Percentiles rank a stretch among this genome's conserved stretches.
Evolutionary conservation across 352 stramenopile species (phyloP).

Genomic region (Phytopythium mirpurense): DNA sequence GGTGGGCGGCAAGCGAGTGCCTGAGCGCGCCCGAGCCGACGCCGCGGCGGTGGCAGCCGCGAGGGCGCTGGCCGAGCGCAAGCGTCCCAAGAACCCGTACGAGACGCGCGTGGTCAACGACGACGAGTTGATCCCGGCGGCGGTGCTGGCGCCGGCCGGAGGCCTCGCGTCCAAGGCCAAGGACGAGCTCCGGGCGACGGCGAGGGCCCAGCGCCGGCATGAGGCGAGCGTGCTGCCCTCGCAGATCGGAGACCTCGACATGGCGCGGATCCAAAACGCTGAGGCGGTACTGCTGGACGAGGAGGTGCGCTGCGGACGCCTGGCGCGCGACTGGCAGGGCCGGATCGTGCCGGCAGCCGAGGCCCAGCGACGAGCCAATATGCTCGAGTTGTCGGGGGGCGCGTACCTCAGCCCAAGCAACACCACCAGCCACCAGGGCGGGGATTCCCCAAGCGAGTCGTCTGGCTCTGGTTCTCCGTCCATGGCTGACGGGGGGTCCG

Average conservation of each 20-base stretch:
- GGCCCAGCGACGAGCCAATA: slow-evolving; percentile 38
- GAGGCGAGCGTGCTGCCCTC: slow-evolving; percentile 32
- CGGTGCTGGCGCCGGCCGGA: slow-evolving; percentile 9
- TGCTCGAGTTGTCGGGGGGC: slow-evolving; percentile 51
- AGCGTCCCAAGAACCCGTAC: slow-evolving; percentile 69
- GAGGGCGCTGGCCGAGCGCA: slow-evolving; percentile 39
- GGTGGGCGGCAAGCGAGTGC: slow-evolving; percentile 48
- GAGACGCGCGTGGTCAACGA: slow-evolving; percentile 84
- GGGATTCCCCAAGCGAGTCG: slow-evolving; percentile 1
- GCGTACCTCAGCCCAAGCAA: slow-evolving; percentile 18
- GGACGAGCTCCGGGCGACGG: slow-evolving; percentile 1
- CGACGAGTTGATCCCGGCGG: slow-evolving; percentile 57
- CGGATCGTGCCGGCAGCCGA: slow-evolving; percentile 63
- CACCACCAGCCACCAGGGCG: slow-evolving; percentile 1
- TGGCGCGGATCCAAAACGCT: slow-evolving; percentile 67
- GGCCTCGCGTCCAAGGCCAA: slow-evolving; percentile 12
- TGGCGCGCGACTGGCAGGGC: slow-evolving; percentile 64
- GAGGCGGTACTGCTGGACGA: slow-evolving; percentile 67
- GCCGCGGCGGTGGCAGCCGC: slow-evolving; percentile 16
- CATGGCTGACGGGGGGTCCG: background rate
- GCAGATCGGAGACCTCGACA: slow-evolving; percentile 82
- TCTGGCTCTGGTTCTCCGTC: background rate
- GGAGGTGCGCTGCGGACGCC: slow-evolving; percentile 56
- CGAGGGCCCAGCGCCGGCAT: slow-evolving; percentile 3
- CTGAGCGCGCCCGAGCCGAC: background rate